Percentiles rank a stretch among this genome's conserved stretches.
Evolutionary conservation across 805 yeast species (phyloP).

Genomic region (Candida dendrica): DNA sequence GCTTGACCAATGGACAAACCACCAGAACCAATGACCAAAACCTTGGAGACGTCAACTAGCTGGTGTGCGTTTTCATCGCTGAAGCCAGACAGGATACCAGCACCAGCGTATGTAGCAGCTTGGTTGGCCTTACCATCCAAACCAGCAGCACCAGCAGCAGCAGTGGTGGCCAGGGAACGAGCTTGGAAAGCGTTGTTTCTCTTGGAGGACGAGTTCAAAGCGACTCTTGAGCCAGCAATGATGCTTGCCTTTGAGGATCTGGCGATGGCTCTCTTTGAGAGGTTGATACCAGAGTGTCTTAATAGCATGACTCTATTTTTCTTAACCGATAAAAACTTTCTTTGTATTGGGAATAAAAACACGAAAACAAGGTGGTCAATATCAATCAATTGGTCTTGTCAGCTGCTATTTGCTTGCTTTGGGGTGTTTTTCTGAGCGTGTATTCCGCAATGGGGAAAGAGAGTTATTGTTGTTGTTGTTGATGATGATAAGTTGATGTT

Average conservation of each 20-base stretch:
- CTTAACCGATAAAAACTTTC: too few species aligned
- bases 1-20: slow-evolving; percentile 97
- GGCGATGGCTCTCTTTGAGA: slow-evolving; percentile 12
- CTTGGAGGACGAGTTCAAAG: not conserved
- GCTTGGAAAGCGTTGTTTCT: not conserved
- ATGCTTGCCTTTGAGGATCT: slow-evolving; percentile 3
- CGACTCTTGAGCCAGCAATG: slow-evolving; percentile 6
- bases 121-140: slow-evolving; percentile 3
- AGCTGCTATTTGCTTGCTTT: too few species aligned
- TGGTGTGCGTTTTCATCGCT: slow-evolving; percentile 53
- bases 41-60: slow-evolving; percentile 79
- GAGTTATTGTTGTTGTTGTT: too few species aligned
- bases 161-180: slow-evolving; percentile 13
- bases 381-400: too few species aligned
- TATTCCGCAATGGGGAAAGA: too few species aligned
- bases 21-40: slow-evolving; percentile 92
- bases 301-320: slow-evolving; percentile 5
- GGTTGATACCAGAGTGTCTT: slow-evolving; percentile 20
- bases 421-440: too few species aligned
- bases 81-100: slow-evolving; percentile 49
- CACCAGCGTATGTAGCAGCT: slow-evolving; percentile 48
- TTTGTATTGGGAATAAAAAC: too few species aligned
- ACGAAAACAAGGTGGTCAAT: too few species aligned
- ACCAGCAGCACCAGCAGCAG: slow-evolving; percentile 9
- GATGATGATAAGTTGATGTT: too few species aligned